Evolutionary conservation across 1,284 basidiomycete genomes (phyloP).

Genomic region (Microbotryum scabiosae): DNA sequence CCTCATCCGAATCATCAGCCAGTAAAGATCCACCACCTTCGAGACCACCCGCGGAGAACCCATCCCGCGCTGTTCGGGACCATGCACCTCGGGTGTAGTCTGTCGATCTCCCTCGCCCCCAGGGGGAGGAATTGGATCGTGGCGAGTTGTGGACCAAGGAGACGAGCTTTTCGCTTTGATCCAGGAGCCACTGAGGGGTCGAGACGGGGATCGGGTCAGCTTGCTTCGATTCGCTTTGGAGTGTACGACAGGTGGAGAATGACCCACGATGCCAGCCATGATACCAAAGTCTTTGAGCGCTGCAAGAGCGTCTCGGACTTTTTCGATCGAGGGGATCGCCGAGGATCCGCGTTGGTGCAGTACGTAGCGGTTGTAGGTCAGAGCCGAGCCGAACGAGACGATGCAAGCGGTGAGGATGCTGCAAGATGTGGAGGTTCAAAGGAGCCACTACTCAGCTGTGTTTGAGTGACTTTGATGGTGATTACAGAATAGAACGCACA

Average conservation of each 20-base stretch:
- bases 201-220: background rate
- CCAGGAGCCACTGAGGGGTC: slow-evolving; percentile 16
- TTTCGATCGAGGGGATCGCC: slow-evolving; percentile 50
- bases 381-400: slow-evolving; percentile 53
- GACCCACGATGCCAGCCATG: slow-evolving; percentile 37
- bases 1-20: slow-evolving; percentile 1
- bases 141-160: background rate
- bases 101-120: background rate
- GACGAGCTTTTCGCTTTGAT: slow-evolving; percentile 10
- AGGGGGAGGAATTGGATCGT: background rate
- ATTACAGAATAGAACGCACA: slow-evolving; percentile 3
- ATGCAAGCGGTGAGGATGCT: slow-evolving; percentile 52
- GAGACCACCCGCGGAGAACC: background rate
- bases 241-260: background rate
- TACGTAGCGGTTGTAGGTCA: slow-evolving; percentile 60
- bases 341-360: slow-evolving; percentile 55
- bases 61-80: background rate
- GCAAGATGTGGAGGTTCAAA: background rate
- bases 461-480: slow-evolving; percentile 16
- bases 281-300: slow-evolving; percentile 72
- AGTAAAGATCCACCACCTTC: background rate
- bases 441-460: background rate
- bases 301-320: slow-evolving; percentile 55
- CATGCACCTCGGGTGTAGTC: slow-evolving; percentile 1
- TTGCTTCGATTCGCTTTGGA: background rate